Conservation (phyloP, 805 yeast genomes). For the Ogataea henricii region DNA sequence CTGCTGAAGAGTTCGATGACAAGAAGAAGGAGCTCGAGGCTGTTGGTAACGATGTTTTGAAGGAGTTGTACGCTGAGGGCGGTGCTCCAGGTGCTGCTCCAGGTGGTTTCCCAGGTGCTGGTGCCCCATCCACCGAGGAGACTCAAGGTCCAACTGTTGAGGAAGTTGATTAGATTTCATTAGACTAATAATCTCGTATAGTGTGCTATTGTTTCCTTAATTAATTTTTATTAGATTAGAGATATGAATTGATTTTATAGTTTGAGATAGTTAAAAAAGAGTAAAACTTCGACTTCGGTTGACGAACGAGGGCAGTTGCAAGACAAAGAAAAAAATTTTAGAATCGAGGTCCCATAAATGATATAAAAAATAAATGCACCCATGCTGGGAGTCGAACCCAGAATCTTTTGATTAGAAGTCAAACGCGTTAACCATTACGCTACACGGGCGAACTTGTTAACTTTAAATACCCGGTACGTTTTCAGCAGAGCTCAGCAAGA, state of each 20-base stretch:
- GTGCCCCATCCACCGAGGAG: slow-evolving; percentile 34
- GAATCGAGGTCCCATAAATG: too few relatives aligned
- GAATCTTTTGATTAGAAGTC: slow-evolving; percentile 67
- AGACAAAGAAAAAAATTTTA: slow-evolving; percentile 1
- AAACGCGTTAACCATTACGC: slow-evolving; percentile 68
- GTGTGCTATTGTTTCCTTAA: slow-evolving; percentile 4
- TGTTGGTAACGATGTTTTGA: slow-evolving; percentile 94
- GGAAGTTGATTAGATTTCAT: slow-evolving; percentile 63
- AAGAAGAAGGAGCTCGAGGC: slow-evolving; percentile 96
- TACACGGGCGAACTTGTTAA: slow-evolving; percentile 19
- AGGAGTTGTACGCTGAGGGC: slow-evolving; percentile 93
- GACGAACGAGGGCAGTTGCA: too few relatives aligned
- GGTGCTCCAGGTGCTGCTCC: slow-evolving; percentile 77
- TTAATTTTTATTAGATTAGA: slow-evolving; percentile 4
- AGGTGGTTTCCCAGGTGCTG: slow-evolving; percentile 47
- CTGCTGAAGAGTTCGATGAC: slow-evolving; percentile 89
- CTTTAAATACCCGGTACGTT: neutral
- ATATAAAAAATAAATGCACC: slow-evolving; percentile 21
- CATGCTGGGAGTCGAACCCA: slow-evolving; percentile 62
- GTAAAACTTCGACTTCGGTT: too few relatives aligned
- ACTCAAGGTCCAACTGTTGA: slow-evolving; percentile 72
- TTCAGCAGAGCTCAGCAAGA: too few relatives aligned
- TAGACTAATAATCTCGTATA: slow-evolving; percentile 3
- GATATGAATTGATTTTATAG: neutral
- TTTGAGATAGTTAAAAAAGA: neutral